Evolutionary conservation across 192 early-diverging fungal species (phyloP), one percentile per base, ranked within the genome.

Genomic region (Podila verticillata): DNA sequence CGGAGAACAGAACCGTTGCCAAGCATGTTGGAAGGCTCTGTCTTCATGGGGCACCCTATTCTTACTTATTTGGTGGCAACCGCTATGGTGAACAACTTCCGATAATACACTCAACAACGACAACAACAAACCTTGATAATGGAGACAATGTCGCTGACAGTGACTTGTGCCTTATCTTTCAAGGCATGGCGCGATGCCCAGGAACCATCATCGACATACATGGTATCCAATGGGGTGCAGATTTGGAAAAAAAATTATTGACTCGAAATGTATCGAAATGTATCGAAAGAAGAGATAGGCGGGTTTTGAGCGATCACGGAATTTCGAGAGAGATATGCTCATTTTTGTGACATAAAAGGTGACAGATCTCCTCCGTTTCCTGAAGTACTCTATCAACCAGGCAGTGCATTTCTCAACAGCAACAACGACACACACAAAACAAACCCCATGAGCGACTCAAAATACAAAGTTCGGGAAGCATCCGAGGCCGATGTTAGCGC

Each of bases 401-500:
- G 10, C 20, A 12, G 9, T 44, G 44, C 61, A 47, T 63, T 29
- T 51, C 44, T 32, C 48, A 17, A 39, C 39, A 12, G 54, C 58
- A 39, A 1, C 51, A 17, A 32, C 64, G 49, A 47, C 12, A 2
- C 13, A 20, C n/a, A 48, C 36, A 9, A 22, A 57, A 7, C 22
- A 28, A 60, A 31, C 22, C 30, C 22, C 17, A 60, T 60, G 58
- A 17, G 15, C 30, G 17, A 20, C 3, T 32, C 7, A 60, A 20
- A 31, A 0, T 84, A 88, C 65, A 67, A 47, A 24, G 63, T 85
- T 32, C 81, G 84, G 2, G 68, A 68, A 29, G 85, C 83, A 1
- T 82, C 72, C 7, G 84, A 86, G 58, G 72, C 48, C 2, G 87
- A 88, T 59, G 12, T 66, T 2, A 58, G 70, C 31, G 49, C 56